Evolutionary conservation across 768 basidiomycete species (phyloP), one percentile per base, ranked within the genome.

Genomic region (Pleurotus eryngii): DNA sequence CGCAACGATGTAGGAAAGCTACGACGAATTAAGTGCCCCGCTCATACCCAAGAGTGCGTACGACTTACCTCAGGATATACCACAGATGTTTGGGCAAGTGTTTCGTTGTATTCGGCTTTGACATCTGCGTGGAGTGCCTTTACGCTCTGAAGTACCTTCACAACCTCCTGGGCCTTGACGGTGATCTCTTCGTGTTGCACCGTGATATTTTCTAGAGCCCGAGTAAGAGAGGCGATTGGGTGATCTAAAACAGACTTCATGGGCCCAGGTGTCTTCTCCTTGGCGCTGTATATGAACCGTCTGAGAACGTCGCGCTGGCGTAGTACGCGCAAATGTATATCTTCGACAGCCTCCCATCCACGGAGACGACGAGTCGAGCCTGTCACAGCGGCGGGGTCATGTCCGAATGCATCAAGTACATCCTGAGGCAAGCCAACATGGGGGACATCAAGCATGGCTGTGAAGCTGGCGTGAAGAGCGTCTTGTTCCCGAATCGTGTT

Each of bases 371-470:
- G 80, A 0, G 89, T 89, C 5, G 79, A 71, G 15, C 86, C 80
- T 2, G 83, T 87, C 17, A 90, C 84, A n/a, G 85, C 83, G 2
- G 87, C 82, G 48, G 90, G 90, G 66, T 92, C 90, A 58, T 89
- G 88, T 38, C 79, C 81, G 63, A 90, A 84, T 2, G 89, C 86
- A 49, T 91, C 89, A 38, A 90, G 69, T 5, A 92, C 75, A 18
- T 90, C 87, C 61, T 75, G 74, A 5, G 90, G 85, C 40, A 92
- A 73, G 39, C 73, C 71, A 14, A 65, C 71, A 61, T 83, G 74
- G 6, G 74, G 67, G 26, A 81, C 67, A 14, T 78, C 82, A 20
- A 86, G 72, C 3, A 76, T 67, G 20, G 73, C 73, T 58, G 79
- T 74, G 40, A 86, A 71, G 30, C 74, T 73, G n/a, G 76, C 70